A percentile compares a stretch with the other conserved stretches of the same genome.
Conservation (phyloP, 2,329 filamentous ascomycete genomes). For the Huntiella decipiens region DNA sequence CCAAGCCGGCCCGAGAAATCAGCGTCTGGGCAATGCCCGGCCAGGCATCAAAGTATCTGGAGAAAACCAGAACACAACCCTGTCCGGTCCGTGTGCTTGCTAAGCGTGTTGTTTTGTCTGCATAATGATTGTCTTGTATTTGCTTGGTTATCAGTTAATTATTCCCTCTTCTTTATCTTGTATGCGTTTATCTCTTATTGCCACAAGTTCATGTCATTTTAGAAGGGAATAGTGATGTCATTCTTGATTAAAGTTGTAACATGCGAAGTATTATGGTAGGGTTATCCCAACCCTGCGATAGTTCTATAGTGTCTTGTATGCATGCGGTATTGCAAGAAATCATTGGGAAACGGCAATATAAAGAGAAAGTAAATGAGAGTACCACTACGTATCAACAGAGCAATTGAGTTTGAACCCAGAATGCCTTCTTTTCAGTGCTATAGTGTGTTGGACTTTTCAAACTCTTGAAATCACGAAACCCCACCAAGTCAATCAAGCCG, state of each 20-base stretch:
- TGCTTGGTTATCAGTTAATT: slow-evolving; percentile 1
- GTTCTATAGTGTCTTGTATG: too few species aligned
- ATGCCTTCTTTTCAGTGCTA: too few species aligned
- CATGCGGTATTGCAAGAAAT: too few species aligned
- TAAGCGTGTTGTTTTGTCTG: slow-evolving; percentile 18
- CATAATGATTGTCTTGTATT: slow-evolving; percentile 2
- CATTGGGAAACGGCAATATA: too few species aligned
- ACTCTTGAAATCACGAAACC: too few species aligned
- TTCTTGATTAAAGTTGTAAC: too few species aligned
- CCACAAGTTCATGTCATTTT: not conserved
- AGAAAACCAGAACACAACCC: slow-evolving; percentile 38
- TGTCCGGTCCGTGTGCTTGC: slow-evolving; percentile 36
- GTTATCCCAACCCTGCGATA: too few species aligned
- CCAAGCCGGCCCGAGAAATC: slow-evolving; percentile 79
- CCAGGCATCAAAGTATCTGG: slow-evolving; percentile 37
- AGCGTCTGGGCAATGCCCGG: slow-evolving; percentile 41
- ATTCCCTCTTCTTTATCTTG: slow-evolving; percentile 1
- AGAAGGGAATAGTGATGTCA: too few species aligned
- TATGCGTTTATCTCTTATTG: not conserved
- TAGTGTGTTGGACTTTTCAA: not conserved
- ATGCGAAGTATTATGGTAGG: too few species aligned
- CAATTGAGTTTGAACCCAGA: too few species aligned
- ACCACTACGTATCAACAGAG: too few species aligned
- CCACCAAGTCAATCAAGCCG: not conserved
- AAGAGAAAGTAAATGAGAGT: too few species aligned